Conservation (phyloP, 2,329 filamentous ascomycete species). For the Xylaria sp. region DNA sequence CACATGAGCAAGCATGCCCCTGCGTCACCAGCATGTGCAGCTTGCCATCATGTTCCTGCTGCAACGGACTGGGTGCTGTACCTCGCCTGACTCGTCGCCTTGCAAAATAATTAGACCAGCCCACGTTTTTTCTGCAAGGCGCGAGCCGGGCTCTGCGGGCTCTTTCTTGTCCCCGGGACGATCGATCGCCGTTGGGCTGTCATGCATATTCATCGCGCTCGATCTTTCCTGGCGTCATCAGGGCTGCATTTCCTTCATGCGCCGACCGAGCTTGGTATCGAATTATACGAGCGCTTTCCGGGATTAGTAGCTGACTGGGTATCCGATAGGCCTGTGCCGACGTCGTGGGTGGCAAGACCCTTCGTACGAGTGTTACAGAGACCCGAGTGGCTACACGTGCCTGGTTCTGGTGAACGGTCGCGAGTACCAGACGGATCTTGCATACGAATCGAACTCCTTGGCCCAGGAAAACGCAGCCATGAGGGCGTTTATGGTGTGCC, state of each 20-base stretch:
- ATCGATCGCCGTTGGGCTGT: slow-evolving; percentile 40
- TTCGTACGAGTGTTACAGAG: slow-evolving; percentile 81
- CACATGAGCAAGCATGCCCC: slow-evolving; percentile 44
- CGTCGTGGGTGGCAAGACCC: slow-evolving; percentile 94
- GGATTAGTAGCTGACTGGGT: slow-evolving; percentile 42
- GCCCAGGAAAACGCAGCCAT: slow-evolving; percentile 94
- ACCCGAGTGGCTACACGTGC: slow-evolving; percentile 79
- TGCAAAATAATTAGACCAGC: slow-evolving; percentile 31
- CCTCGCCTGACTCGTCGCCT: slow-evolving; percentile 28
- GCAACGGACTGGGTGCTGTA: slow-evolving; percentile 29
- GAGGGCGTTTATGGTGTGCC: slow-evolving; percentile 96
- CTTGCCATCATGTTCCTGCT: slow-evolving; percentile 39
- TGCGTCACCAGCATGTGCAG: slow-evolving; percentile 42
- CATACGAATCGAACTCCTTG: slow-evolving; percentile 80
- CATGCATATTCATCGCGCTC: slow-evolving; percentile 42
- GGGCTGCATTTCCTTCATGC: slow-evolving; percentile 37
- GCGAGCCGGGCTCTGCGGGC: slow-evolving; percentile 24
- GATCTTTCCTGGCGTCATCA: slow-evolving; percentile 38
- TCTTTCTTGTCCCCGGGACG: slow-evolving; percentile 30
- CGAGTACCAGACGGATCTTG: slow-evolving; percentile 90
- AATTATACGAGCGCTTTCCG: slow-evolving; percentile 31
- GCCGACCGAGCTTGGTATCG: slow-evolving; percentile 33
- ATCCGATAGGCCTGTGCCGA: slow-evolving; percentile 80
- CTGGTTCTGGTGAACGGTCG: slow-evolving; percentile 94
- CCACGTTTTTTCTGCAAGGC: slow-evolving; percentile 38